phyloP scores from a whole-genome alignment of 805 yeast genomes.

The Middelhovenomyces tepae region DNA sequence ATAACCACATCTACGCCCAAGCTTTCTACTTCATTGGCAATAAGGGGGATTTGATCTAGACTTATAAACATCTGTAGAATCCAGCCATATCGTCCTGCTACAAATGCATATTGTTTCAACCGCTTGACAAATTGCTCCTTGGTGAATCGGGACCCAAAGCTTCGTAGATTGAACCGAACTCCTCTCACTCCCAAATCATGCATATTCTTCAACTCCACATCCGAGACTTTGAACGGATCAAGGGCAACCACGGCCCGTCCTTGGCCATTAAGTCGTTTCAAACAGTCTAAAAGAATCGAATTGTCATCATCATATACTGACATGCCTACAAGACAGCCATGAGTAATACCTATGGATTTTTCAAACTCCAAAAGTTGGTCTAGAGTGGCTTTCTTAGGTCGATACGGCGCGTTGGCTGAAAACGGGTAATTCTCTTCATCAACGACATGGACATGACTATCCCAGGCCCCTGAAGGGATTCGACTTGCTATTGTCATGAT shows the following conservation, averaged over 20 bases:
- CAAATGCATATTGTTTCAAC: constrained; percentile 2
- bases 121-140: no score
- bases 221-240: constrained; percentile 6
- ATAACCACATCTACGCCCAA: constrained; percentile 9
- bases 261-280: constrained; percentile 3
- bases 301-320: no score
- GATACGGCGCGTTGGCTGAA: no score
- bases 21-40: constrained; percentile 4
- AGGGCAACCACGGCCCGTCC: constrained; percentile 7
- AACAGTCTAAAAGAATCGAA: constrained; percentile 6
- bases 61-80: constrained; percentile 6
- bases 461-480: constrained; percentile 8
- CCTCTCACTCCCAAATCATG: constrained; percentile 7
- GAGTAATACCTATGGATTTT: no score
- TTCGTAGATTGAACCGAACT: constrained; percentile 5
- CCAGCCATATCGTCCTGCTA: constrained; percentile 5
- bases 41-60: constrained; percentile 7
- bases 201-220: constrained; percentile 4
- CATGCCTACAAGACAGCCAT: no score
- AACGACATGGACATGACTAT: constrained; percentile 8
- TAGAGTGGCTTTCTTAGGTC: no score
- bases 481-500: background rate
- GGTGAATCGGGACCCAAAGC: no score
- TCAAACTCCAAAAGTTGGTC: no score
- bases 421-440: constrained; percentile 6